Evolutionary conservation across 2,329 filamentous ascomycete genomes (phyloP), one percentile per base, ranked within the genome.

Genomic region (Aspergillus calidoustus): DNA sequence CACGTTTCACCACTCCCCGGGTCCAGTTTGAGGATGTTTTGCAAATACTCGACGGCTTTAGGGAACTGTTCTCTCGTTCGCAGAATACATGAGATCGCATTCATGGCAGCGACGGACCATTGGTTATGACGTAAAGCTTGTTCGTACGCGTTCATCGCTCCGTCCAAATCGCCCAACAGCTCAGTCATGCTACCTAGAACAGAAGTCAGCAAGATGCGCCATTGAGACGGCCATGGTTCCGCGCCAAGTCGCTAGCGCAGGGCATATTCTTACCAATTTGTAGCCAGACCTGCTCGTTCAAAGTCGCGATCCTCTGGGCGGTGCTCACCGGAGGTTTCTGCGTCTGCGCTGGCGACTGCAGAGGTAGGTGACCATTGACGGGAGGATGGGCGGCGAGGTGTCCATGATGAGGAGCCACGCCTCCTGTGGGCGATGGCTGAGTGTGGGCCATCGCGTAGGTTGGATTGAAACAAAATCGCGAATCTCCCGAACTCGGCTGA

Each of bases 31-130:
- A 97, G 81, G 62, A 98, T 97, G 64, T 89, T 91, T 71, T 95
- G 89, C 57, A 98, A 84, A 75, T 94, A 98, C 72, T 98, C 94
- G 56, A 97, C 91, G 1, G 95, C 95, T 74, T 95, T 95, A 49
- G 91, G 89, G 71, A 97, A 99, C 49, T 96, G 91, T 76, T 98
- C 95, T 72, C 93, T 92, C 43, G 91, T 93, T 69, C 96, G 89
- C 63, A 97, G 84, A 64, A 98, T 95, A 76, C 91, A 88, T 62
- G 93, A 95, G 67, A 98, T 97, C 64, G 93, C 91, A 70, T 93
- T 96, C 91, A 98, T 94, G 31, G 95, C 95, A 0, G 88, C 87
- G 54, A 95, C 90, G 19, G 94, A 98, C 81, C 91, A 92, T 51
- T 88, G 87, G 74, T 98, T 98, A 76, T 93, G 91, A 68, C 87